Evolutionary conservation across 768 basidiomycete species (phyloP).

Genomic region (Tephrocybe sp.): DNA sequence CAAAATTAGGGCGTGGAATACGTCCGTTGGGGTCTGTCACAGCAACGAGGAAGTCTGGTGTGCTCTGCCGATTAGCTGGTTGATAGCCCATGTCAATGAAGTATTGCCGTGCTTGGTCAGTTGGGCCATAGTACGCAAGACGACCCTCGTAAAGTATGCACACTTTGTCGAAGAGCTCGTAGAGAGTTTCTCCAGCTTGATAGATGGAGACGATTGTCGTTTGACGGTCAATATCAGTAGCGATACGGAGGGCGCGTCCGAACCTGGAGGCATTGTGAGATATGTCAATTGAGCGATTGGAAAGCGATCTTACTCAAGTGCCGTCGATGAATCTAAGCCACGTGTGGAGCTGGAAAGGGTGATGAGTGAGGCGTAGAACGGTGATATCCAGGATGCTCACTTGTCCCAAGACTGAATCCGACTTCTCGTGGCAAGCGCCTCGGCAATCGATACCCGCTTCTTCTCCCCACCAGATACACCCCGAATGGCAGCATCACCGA

Average conservation of each 20-base stretch:
- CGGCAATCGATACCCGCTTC: slow-evolving; percentile 80
- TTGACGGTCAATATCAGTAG: slow-evolving; percentile 51
- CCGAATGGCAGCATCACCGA: slow-evolving; percentile 75
- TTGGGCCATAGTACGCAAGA: slow-evolving; percentile 76
- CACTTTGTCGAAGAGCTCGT: slow-evolving; percentile 65
- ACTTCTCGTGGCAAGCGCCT: slow-evolving; percentile 61
- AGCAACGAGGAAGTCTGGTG: slow-evolving; percentile 60
- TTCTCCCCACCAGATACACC: slow-evolving; percentile 78
- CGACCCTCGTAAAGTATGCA: slow-evolving; percentile 74
- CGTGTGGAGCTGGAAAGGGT: slow-evolving; percentile 50
- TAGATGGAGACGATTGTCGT: slow-evolving; percentile 80
- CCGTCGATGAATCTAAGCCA: slow-evolving; percentile 67
- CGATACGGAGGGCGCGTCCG: slow-evolving; percentile 60
- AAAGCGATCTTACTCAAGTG: slow-evolving; percentile 44
- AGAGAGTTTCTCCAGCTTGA: slow-evolving; percentile 74
- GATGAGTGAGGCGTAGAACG: not conserved
- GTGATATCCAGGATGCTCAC: slow-evolving; percentile 30
- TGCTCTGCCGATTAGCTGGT: slow-evolving; percentile 60
- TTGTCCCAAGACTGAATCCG: slow-evolving; percentile 77
- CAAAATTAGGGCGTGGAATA: slow-evolving; percentile 34
- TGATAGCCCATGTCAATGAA: slow-evolving; percentile 69
- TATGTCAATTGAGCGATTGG: not conserved
- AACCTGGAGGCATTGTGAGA: too few relatives aligned
- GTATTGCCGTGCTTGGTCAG: slow-evolving; percentile 62
- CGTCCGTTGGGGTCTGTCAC: slow-evolving; percentile 61